These are phyloP conservation scores for Gigaspora rosea DNA, from an alignment of 192 early-diverging fungal species.

Conservation along the genomic window DNA sequence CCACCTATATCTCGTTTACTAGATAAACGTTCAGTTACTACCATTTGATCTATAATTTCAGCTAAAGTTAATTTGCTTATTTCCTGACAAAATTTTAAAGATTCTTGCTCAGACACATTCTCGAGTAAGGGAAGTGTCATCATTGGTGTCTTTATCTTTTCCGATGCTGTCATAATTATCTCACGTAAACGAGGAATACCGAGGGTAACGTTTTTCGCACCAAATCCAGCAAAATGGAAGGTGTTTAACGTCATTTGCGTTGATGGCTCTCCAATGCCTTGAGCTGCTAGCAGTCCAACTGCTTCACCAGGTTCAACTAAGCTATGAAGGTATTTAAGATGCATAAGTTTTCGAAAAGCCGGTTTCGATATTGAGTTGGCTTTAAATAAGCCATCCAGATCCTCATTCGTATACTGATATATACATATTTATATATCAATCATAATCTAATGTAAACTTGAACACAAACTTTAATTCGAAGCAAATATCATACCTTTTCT, in stretches of 20 bases:
- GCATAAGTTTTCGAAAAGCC: conserved; percentile 90
- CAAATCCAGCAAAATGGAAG: conserved; percentile 96
- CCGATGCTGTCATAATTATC: conserved; percentile 98
- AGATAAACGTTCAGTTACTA: conserved; percentile 76
- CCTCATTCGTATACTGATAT: conserved; percentile 63
- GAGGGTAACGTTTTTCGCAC: conserved; percentile 98
- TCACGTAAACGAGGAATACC: conserved; percentile 99
- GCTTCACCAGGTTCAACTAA: conserved; percentile 97
- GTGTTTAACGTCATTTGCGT: conserved; percentile 99
- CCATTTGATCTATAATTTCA: conserved; percentile 85
- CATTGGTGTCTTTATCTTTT: conserved; percentile 85
- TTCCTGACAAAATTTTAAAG: conserved; percentile 66
- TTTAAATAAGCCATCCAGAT: conserved; percentile 46
- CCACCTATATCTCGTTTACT: conserved; percentile 38
- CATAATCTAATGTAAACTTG: not conserved
- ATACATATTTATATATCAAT: not conserved
- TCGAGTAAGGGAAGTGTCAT: conserved; percentile 85
- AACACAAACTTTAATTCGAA: conserved; percentile 29
- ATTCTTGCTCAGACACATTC: conserved; percentile 66
- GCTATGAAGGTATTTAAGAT: conserved; percentile 92
- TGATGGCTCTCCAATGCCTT: conserved; percentile 97
- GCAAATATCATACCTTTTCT: conserved; percentile 37
- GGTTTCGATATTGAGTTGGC: conserved; percentile 52
- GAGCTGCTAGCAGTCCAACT: conserved; percentile 95
- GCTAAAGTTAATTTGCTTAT: conserved; percentile 75